Evolutionary conservation across 1,139 yeast genomes (phyloP), one percentile per base, ranked within the genome.

Genomic region (Sugiyamaella neomexicana): DNA sequence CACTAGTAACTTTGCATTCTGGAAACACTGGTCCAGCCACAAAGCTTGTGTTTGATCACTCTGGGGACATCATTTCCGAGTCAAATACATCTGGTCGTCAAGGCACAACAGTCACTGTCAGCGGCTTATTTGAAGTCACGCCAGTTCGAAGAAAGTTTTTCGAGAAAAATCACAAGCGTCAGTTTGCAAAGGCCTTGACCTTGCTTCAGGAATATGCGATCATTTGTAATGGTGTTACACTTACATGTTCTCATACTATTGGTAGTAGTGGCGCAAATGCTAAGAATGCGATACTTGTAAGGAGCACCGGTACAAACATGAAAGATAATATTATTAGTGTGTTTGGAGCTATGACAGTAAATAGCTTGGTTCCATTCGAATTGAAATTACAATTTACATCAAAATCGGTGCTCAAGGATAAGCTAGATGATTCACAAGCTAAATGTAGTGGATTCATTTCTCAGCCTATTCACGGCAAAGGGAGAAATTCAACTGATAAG

Each of bases 111-210:
- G 78, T 86, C 1, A 58, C 67, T 0, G 76, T 82, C 0, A 63
- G 72, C 4, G 76, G 81, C 53, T 56, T 88, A n/a, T 85, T 87
- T 65, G 68, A 72, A 16, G 74, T 72, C 27, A 53, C 82, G 0
- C 90, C 93, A 0, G 91, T 88, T 1, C 72, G 96, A 31, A 71
- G 79, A 38, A 85, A 85, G 65, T 91, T 88, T 59, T 79, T 91
- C 53, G 76, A 75, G 17, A 87, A 83, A 67, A 86, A 86, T 62
- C 67, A 75, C 40, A 88, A 82, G 64, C 77, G 83, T 55, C 97
- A 91, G 65, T 89, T 85, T 69, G 75, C 81, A 49, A 86, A 83
- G 62, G 77, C 89, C 16, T 63, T 91, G 1, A 68, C 73, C 0
- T 66, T 86, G 42, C 64, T 95, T 1, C 93, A 85, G 61, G 79